Conservation (phyloP, 371 early-diverging fungal species). For the Blakeslea trispora region DNA sequence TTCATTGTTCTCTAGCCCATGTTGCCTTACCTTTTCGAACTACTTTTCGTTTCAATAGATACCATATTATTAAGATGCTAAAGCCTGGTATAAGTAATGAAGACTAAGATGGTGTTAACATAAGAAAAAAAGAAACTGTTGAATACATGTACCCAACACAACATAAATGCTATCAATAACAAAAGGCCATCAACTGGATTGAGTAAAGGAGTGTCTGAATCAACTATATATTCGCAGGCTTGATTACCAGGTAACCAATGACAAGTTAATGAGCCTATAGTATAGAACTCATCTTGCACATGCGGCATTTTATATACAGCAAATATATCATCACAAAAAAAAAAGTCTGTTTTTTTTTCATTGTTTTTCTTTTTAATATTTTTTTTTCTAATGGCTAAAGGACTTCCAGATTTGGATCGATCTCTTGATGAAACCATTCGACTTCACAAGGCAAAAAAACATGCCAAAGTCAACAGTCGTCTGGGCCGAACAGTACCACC, state of each 20-base stretch:
- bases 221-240: slow-evolving; percentile 24
- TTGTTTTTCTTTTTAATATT: background rate
- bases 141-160: background rate
- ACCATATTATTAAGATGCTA: background rate
- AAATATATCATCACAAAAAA: no score
- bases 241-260: slow-evolving; percentile 25
- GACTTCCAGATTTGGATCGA: slow-evolving; percentile 17
- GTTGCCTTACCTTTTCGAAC: slow-evolving; percentile 2
- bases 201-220: slow-evolving; percentile 5
- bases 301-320: no score
- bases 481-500: background rate
- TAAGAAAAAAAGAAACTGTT: no score
- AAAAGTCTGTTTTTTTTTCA: no score
- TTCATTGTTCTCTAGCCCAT: background rate
- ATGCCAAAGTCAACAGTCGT: background rate
- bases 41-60: background rate
- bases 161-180: background rate
- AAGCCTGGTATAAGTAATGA: background rate
- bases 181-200: slow-evolving; percentile 4
- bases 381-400: slow-evolving; percentile 8
- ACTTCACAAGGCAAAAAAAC: slow-evolving; percentile 4
- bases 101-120: slow-evolving; percentile 5
- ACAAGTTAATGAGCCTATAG: slow-evolving; percentile 17
- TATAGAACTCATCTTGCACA: background rate
- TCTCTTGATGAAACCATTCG: slow-evolving; percentile 25